phyloP scores from a whole-genome alignment of 331 rosid genomes.

The Malus hybrid region DNA sequence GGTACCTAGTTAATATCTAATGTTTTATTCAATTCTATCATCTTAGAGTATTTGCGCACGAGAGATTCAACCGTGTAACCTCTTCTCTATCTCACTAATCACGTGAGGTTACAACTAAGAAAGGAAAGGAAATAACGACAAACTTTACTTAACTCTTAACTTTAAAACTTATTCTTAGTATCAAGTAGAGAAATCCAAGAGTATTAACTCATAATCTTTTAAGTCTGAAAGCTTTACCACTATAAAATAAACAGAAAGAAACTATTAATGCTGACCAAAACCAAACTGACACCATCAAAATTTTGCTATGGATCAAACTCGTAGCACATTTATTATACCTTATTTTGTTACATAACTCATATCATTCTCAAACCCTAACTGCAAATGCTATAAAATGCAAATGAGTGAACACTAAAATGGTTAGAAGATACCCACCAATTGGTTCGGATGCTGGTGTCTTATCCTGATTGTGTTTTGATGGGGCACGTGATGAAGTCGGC shows the following conservation, averaged over 20 bases:
- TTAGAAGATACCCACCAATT: conserved; percentile 23
- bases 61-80: no score
- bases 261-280: conserved; percentile 5
- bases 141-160: no score
- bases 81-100: no score
- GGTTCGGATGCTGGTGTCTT: conserved; percentile 50
- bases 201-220: background rate
- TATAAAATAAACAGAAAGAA: conserved; percentile 8
- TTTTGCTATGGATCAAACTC: conserved; percentile 1
- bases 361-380: background rate
- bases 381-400: background rate
- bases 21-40: no score
- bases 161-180: no score
- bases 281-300: background rate
- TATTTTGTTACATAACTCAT: background rate
- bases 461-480: conserved; percentile 42
- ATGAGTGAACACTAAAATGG: background rate
- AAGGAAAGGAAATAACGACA: no score
- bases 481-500: no score
- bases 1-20: no score
- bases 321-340: background rate
- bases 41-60: no score
- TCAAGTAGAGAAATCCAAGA: no score
- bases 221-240: background rate
- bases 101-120: no score